Conservation (phyloP, 2,329 filamentous ascomycete genomes). For the Ceratocystis cubensis region DNA sequence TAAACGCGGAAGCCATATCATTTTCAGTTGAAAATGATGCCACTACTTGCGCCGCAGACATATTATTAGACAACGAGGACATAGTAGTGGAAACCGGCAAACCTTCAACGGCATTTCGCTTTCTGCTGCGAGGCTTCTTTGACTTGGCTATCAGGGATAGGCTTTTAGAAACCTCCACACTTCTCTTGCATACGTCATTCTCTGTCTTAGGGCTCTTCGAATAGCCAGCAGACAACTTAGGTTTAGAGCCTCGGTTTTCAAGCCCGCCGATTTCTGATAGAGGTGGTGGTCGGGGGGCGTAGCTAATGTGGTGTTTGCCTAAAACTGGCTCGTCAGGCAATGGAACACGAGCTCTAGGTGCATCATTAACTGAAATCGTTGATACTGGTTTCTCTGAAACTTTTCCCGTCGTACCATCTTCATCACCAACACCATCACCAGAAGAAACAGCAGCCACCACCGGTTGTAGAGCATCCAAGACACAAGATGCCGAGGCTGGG, state of each 20-base stretch:
- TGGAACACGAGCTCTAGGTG: neutral
- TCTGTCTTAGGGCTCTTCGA: neutral
- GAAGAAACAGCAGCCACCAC: neutral
- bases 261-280: constrained; percentile 2
- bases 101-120: neutral
- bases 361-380: neutral
- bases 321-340: neutral
- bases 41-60: neutral
- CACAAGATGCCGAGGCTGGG: neutral
- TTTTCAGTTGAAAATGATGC: neutral
- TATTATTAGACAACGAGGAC: neutral
- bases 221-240: neutral
- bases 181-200: neutral
- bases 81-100: neutral
- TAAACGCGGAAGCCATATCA: neutral
- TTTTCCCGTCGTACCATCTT: neutral
- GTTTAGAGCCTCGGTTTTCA: constrained; percentile 5
- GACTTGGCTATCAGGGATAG: neutral
- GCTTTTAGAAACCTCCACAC: neutral
- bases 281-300: neutral
- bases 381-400: too few relatives aligned
- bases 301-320: neutral
- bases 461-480: neutral
- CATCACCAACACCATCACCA: neutral
- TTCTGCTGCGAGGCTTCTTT: neutral